Evolutionary conservation across 164 flowering plant genomes (phyloP).

Genomic region (Aristolochia californica): DNA sequence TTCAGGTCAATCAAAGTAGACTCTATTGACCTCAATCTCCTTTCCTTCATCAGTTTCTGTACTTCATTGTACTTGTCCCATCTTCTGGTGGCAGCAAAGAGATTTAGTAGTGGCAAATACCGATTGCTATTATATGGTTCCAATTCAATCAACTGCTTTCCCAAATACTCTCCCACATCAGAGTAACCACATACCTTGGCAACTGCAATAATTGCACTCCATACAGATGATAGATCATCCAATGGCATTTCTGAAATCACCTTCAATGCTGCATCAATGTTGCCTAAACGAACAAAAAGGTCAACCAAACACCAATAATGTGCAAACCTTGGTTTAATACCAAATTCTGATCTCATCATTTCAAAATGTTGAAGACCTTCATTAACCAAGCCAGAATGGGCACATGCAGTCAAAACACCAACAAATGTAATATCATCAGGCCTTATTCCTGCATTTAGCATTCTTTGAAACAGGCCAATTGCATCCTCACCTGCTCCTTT

Average conservation of each 20-base stretch:
- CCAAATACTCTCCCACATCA: background rate
- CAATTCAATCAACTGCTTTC: background rate
- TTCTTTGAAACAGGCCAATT: background rate
- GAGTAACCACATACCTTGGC: constrained; percentile 1
- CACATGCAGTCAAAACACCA: constrained; percentile 2
- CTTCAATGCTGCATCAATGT: background rate
- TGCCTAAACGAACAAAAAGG: background rate
- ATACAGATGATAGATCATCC: constrained; percentile 2
- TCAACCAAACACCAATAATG: constrained; percentile 4
- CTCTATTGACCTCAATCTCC: background rate
- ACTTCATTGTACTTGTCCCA: background rate
- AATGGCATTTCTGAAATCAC: background rate
- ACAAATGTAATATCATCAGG: constrained; percentile 5
- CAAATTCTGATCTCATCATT: constrained; percentile 2
- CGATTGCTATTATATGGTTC: constrained; percentile 3
- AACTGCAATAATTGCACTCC: constrained; percentile 5
- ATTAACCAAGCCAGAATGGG: constrained; percentile 4
- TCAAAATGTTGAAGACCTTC: background rate
- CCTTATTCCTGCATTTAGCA: constrained; percentile 1
- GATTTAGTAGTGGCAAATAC: background rate
- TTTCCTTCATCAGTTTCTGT: background rate
- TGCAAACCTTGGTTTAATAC: constrained; percentile 1
- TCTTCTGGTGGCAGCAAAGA: constrained; percentile 1
- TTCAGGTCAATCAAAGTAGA: constrained; percentile 5
- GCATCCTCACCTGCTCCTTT: constrained; percentile 1